Conservation (phyloP, 2,329 filamentous ascomycete species). For the Alternaria rosae region DNA sequence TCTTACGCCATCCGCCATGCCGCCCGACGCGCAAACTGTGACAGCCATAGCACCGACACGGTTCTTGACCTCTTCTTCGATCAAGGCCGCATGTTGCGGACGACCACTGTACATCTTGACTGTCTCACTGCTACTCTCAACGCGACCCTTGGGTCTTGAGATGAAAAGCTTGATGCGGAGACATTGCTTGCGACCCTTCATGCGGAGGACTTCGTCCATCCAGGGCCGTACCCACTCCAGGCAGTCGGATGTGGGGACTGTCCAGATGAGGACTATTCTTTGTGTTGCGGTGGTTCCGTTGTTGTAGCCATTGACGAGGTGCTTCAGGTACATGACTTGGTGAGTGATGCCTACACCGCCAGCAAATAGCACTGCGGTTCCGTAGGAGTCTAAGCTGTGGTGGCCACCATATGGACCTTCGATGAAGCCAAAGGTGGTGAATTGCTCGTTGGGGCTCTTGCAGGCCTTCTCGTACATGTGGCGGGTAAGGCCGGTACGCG, state of each 20-base stretch:
- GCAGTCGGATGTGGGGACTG: conserved; percentile 74
- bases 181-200: conserved; percentile 65
- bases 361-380: conserved; percentile 79
- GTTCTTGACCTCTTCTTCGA: conserved; percentile 64
- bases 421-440: conserved; percentile 70
- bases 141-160: conserved; percentile 64
- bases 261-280: conserved; percentile 78
- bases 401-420: conserved; percentile 80
- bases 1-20: conserved; percentile 68
- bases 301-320: conserved; percentile 72
- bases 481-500: conserved; percentile 76
- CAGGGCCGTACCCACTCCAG: conserved; percentile 70
- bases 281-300: conserved; percentile 74
- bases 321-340: conserved; percentile 76
- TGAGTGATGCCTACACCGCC: conserved; percentile 84
- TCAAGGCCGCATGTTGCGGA: conserved; percentile 62
- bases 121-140: conserved; percentile 64
- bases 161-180: conserved; percentile 69
- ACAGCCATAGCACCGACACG: conserved; percentile 67
- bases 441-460: conserved; percentile 64
- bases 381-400: conserved; percentile 76
- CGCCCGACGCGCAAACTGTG: conserved; percentile 69
- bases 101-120: conserved; percentile 69
- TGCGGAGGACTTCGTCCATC: conserved; percentile 70
- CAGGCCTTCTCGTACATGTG: conserved; percentile 73